Conservation (phyloP, 306 rosid genomes). For the Corylus avellana region DNA sequence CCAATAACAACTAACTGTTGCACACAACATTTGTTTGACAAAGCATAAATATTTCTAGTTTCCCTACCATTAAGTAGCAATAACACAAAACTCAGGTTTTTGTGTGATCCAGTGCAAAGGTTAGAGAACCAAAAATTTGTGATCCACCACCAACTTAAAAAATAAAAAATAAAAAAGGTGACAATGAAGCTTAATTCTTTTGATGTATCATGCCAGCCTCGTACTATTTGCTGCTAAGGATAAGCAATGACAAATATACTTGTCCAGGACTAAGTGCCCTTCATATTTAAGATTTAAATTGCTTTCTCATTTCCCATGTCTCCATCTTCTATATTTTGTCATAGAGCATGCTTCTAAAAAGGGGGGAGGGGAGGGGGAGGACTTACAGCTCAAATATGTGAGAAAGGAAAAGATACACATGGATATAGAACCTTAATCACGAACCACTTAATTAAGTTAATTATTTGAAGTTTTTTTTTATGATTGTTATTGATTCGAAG, state of each 20-base stretch:
- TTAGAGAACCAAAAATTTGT: neutral
- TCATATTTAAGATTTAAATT: slow-evolving; percentile 1
- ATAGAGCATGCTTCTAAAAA: neutral
- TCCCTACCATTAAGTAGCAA: neutral
- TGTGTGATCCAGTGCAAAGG: neutral
- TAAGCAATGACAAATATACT: neutral
- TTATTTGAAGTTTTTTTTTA: neutral
- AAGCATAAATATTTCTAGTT: neutral
- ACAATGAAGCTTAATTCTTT: neutral
- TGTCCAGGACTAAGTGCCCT: neutral
- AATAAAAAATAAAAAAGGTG: neutral
- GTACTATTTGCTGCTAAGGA: neutral
- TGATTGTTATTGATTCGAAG: neutral
- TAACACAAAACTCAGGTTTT: neutral
- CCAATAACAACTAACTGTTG: neutral
- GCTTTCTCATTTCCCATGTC: neutral
- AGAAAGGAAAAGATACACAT: neutral
- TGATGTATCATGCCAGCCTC: neutral
- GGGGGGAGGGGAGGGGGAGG: too few species aligned
- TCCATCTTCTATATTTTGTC: neutral
- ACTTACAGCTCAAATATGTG: neutral
- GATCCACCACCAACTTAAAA: neutral
- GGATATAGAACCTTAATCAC: neutral
- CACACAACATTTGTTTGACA: neutral
- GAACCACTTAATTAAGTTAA: neutral